These are phyloP conservation scores for Angomonas desouzai DNA, from an alignment of 208 protist species.

Conservation along the genomic window DNA sequence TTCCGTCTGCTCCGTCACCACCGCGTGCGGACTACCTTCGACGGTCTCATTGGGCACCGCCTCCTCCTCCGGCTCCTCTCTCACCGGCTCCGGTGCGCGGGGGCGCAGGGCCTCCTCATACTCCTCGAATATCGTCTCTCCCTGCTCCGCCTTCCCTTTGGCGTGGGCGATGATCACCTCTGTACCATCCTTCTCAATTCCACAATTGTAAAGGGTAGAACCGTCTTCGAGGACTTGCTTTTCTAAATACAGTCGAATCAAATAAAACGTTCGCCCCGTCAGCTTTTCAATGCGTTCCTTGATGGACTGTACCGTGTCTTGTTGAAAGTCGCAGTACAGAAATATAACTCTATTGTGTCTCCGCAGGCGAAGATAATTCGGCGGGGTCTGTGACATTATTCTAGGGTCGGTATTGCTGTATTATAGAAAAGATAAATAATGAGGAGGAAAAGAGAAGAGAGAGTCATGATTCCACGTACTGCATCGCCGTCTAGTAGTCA, in stretches of 20 bases:
- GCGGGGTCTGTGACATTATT: conserved; percentile 24
- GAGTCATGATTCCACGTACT: conserved; percentile 2
- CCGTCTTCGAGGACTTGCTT: conserved; percentile 72
- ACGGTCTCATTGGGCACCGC: not conserved
- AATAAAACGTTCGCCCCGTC: conserved; percentile 74
- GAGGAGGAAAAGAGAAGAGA: conserved; percentile 18
- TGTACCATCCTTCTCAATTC: conserved; percentile 73
- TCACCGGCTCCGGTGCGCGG: not conserved
- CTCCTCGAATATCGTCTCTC: conserved; percentile 70
- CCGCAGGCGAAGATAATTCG: conserved; percentile 78
- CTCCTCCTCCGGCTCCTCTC: not conserved
- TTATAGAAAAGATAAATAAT: conserved; percentile 17
- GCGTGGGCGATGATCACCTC: conserved; percentile 77
- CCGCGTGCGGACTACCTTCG: not conserved
- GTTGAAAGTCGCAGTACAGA: conserved; percentile 86
- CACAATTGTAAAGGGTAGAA: conserved; percentile 74
- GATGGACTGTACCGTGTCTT: conserved; percentile 87
- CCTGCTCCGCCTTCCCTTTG: conserved; percentile 58
- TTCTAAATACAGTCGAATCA: conserved; percentile 69
- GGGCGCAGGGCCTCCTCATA: conserved; percentile 55
- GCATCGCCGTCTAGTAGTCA: too few relatives aligned
- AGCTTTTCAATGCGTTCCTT: conserved; percentile 88
- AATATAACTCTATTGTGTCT: conserved; percentile 82
- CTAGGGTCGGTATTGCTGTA: not conserved
- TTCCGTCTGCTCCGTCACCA: not conserved